These are phyloP conservation scores for Debaryomyces nepalensis DNA, from an alignment of 1,139 yeast genomes.

Conservation along the genomic window DNA sequence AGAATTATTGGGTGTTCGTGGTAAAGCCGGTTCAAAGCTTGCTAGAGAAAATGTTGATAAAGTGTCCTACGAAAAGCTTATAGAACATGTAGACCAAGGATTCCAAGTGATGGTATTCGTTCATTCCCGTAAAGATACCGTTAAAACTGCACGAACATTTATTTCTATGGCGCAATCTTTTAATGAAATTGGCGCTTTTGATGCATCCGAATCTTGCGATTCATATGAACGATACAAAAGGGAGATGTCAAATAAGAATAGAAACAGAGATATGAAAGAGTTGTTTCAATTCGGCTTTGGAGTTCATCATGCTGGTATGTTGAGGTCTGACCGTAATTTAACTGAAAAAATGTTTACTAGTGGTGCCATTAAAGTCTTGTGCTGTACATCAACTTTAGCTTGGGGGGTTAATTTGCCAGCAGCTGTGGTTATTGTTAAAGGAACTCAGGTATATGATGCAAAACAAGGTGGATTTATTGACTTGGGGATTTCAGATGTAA, in stretches of 20 bases:
- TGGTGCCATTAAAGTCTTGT: slow-evolving; percentile 87
- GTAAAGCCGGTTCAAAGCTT: slow-evolving; percentile 71
- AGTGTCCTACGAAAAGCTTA: slow-evolving; percentile 76
- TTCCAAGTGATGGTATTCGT: slow-evolving; percentile 97
- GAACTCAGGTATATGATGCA: slow-evolving; percentile 94
- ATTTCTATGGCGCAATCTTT: slow-evolving; percentile 69
- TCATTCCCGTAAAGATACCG: slow-evolving; percentile 92
- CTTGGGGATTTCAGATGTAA: slow-evolving; percentile 92
- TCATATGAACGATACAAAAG: slow-evolving; percentile 53
- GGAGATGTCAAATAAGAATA: slow-evolving; percentile 70
- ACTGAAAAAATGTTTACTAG: slow-evolving; percentile 85
- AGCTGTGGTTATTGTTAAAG: slow-evolving; percentile 94
- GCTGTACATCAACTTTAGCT: slow-evolving; percentile 97
- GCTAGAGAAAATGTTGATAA: slow-evolving; percentile 79
- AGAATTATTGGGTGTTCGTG: slow-evolving; percentile 83
- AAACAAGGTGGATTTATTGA: slow-evolving; percentile 94
- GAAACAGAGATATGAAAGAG: slow-evolving; percentile 81
- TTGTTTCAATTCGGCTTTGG: slow-evolving; percentile 86
- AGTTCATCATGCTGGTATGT: slow-evolving; percentile 97
- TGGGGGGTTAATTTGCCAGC: slow-evolving; percentile 99
- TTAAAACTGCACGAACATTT: slow-evolving; percentile 76
- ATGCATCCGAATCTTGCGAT: slow-evolving; percentile 55
- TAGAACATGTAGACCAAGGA: slow-evolving; percentile 68
- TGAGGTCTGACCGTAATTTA: slow-evolving; percentile 85
- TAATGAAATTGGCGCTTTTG: slow-evolving; percentile 62